A percentile compares a stretch with the other conserved stretches of the same genome.
These are phyloP conservation scores for Breynia disticha DNA, from an alignment of 441 rosid genomes.

Conservation along the genomic window DNA sequence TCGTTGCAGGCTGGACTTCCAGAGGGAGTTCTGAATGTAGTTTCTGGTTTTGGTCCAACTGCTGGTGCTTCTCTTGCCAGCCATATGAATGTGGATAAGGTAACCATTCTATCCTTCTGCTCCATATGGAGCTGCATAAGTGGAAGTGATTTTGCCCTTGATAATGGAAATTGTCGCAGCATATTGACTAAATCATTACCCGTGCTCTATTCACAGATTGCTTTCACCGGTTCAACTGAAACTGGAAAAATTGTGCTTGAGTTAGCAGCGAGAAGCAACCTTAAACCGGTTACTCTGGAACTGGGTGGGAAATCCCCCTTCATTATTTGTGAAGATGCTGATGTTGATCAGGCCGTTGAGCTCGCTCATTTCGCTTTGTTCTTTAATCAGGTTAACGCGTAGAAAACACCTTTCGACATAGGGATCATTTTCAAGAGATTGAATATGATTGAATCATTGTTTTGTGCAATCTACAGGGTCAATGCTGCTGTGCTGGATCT, in stretches of 20 bases:
- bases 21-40: constrained; percentile 77
- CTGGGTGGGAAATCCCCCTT: constrained; percentile 91
- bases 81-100: constrained; percentile 99
- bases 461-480: constrained; percentile 74
- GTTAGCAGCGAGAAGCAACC: constrained; percentile 76
- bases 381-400: constrained; percentile 58
- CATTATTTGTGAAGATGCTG: constrained; percentile 71
- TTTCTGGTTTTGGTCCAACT: constrained; percentile 83
- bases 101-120: constrained; percentile 9
- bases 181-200: background rate
- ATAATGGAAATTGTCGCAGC: background rate
- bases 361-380: constrained; percentile 74
- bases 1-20: constrained; percentile 74
- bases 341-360: constrained; percentile 60
- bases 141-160: background rate
- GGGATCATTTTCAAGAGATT: background rate
- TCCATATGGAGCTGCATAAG: too few relatives aligned
- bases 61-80: constrained; percentile 88
- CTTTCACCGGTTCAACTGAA: constrained; percentile 74
- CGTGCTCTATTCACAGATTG: constrained; percentile 28
- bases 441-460: constrained; percentile 1
- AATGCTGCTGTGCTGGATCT: constrained; percentile 87
- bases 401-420: background rate
- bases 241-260: constrained; percentile 57
- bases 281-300: constrained; percentile 68